These are phyloP conservation scores for Rubia yunnanensis DNA, from an alignment of 257 asterid species.

Conservation along the genomic window DNA sequence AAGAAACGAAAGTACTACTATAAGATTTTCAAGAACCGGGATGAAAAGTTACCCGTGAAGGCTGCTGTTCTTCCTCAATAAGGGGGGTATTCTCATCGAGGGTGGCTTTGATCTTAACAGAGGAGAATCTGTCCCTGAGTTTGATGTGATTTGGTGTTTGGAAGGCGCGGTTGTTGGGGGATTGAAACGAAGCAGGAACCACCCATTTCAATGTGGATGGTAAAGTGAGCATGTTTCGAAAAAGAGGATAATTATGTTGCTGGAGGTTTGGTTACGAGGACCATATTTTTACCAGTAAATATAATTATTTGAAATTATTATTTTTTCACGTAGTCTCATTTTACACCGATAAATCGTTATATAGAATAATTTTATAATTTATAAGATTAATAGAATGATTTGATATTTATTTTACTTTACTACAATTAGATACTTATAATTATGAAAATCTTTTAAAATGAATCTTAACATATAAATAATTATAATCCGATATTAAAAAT, in stretches of 20 bases:
- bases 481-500: too few species aligned
- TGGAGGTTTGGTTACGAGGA: too few species aligned
- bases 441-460: too few species aligned
- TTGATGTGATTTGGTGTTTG: conserved; percentile 3
- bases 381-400: too few species aligned
- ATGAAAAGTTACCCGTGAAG: conserved; percentile 22
- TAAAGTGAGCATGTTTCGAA: conserved; percentile 10
- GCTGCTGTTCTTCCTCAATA: conserved; percentile 13
- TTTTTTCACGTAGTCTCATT: too few species aligned
- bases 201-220: conserved; percentile 16
- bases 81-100: conserved; percentile 29
- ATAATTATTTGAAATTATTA: too few species aligned
- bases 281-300: too few species aligned
- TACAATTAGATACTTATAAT: too few species aligned
- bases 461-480: too few species aligned
- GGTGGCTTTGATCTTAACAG: conserved; percentile 23
- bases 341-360: too few species aligned
- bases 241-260: neutral
- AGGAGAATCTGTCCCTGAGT: conserved; percentile 14
- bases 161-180: conserved; percentile 14
- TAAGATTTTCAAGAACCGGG: neutral
- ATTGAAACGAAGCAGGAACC: conserved; percentile 14
- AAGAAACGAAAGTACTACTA: neutral
- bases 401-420: too few species aligned
- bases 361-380: too few species aligned